Conservation (phyloP, 1,284 basidiomycete species). For the Marasmius fiardii region DNA sequence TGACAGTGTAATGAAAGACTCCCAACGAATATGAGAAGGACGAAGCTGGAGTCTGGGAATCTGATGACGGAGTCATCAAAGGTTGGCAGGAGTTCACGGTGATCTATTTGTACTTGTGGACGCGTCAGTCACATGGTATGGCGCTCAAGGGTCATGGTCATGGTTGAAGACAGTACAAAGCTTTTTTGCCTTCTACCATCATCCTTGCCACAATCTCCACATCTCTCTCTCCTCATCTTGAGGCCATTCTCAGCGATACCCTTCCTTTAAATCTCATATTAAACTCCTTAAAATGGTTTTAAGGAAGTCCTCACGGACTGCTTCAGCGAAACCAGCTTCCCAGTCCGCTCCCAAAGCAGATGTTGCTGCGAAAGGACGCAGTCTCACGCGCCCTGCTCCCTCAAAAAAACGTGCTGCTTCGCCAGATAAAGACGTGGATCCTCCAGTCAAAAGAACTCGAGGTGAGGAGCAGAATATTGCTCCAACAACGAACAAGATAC, state of each 20-base stretch:
- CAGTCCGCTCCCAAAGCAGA: conserved; percentile 24
- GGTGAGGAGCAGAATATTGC: conserved; percentile 34
- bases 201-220: neutral
- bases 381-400: conserved; percentile 20
- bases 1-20: too few species aligned
- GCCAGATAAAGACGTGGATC: conserved; percentile 38
- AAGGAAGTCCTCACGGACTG: conserved; percentile 49
- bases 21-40: too few species aligned
- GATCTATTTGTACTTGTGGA: neutral
- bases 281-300: conserved; percentile 28
- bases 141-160: neutral
- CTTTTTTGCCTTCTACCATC: neutral
- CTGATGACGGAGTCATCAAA: neutral
- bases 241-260: neutral
- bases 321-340: conserved; percentile 34
- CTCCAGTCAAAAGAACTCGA: conserved; percentile 34
- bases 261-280: neutral
- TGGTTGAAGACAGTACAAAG: neutral
- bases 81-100: neutral
- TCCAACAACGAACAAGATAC: conserved; percentile 21
- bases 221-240: neutral
- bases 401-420: conserved; percentile 41
- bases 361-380: conserved; percentile 30
- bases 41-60: neutral
- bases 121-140: neutral